Evolutionary conservation across 108 stramenopile species (phyloP), one percentile per base, ranked within the genome.

Genomic region (Asterionellopsis glacialis): DNA sequence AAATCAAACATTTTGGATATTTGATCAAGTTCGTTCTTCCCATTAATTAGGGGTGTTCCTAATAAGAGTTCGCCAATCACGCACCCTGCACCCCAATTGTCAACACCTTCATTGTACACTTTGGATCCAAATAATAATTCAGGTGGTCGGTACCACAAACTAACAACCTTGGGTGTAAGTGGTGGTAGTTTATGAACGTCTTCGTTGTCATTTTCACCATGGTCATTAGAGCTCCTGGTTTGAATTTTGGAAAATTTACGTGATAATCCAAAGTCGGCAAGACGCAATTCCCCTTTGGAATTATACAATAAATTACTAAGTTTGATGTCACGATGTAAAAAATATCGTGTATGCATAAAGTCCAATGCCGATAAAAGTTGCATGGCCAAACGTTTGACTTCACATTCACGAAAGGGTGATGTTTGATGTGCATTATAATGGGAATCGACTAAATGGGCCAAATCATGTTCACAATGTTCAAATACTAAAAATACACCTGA

Each of bases 131-230:
- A 68, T 28, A 97, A 63, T 4, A 97, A 74, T 54, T 97, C 96
- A 9, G 94, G 94, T 0, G 93, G 79, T 21, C 96, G 88, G 59
- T 97, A 97, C 96, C 96, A 97, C 14, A 95, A 59, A 22, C 81
- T 85, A 14, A 91, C 94, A 21, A 97, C 96, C 54, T 93, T 86
- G 40, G 88, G 91, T 12, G 96, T 97, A 25, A 95, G 69, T 26
- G 42, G 22, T 19, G 56, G 43, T 9, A 23, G 41, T 33, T 33
- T 33, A 7, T 33, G 33, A 33, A 33, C 7, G 5, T 7, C 33
- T 33, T 33, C 33, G 5, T 42, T 0, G 19, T 41, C 13, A 40
- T 7, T 24, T 44, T 73, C 43, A 22, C 13, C 26, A 54, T 45
- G 4, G 2, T 33, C 33, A 5, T 7, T 2, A 5, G 5, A 5